Percentiles rank a stretch among this genome's conserved stretches.
Evolutionary conservation across 495 filamentous ascomycete species (phyloP).

Genomic region (Tuber melanosporum): DNA sequence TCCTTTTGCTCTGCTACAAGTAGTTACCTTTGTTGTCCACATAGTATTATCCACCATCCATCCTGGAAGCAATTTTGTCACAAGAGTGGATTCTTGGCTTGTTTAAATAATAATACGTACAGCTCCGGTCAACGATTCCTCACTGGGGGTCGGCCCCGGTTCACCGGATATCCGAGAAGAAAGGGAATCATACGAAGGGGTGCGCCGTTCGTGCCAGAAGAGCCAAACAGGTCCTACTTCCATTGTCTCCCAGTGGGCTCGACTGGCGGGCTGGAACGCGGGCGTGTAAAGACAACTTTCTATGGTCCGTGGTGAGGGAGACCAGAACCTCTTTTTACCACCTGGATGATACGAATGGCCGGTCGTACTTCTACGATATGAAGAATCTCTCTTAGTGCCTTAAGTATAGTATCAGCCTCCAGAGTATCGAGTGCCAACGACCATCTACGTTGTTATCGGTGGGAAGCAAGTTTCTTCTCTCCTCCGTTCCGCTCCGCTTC

Average conservation of each 20-base stretch:
- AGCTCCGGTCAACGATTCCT: too few relatives aligned
- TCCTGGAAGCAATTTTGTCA: too few relatives aligned
- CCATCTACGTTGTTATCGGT: slow-evolving; percentile 14
- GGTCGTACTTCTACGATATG: neutral
- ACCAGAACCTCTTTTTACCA: neutral
- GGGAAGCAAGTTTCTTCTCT: slow-evolving; percentile 15
- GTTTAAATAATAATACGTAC: too few relatives aligned
- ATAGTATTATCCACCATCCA: too few relatives aligned
- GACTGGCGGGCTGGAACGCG: neutral
- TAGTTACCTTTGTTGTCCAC: too few relatives aligned
- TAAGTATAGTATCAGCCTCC: neutral
- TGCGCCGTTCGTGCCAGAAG: too few relatives aligned
- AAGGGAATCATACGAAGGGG: too few relatives aligned
- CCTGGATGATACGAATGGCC: neutral
- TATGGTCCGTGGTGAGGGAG: neutral
- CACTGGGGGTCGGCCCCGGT: too few relatives aligned
- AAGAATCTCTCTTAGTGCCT: neutral
- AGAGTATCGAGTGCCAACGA: slow-evolving; percentile 17
- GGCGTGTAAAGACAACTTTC: neutral
- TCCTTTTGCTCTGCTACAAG: too few relatives aligned
- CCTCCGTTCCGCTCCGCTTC: neutral
- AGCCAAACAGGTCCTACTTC: neutral
- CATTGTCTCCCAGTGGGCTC: neutral
- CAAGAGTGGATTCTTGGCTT: too few relatives aligned
- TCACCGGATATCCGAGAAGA: too few relatives aligned